phyloP scores from a whole-genome alignment of 495 filamentous ascomycete species.

The Geoglossum glabrum region DNA sequence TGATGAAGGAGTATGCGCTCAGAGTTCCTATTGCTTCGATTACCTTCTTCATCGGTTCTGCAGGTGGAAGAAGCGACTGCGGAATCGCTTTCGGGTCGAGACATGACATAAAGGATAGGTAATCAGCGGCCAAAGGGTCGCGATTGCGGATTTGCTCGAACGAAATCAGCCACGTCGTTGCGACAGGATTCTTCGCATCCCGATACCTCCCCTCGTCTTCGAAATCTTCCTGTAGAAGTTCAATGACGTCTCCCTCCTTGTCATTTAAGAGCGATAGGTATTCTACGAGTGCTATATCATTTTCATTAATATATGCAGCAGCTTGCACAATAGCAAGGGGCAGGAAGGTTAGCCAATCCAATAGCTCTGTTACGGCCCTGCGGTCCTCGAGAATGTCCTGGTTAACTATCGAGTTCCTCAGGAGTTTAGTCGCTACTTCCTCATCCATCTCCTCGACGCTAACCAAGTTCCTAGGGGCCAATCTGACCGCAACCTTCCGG shows the following conservation, averaged over 20 bases:
- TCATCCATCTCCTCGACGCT: slow-evolving; percentile 8
- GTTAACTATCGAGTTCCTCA: slow-evolving; percentile 12
- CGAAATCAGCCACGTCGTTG: slow-evolving; percentile 33
- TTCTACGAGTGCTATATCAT: slow-evolving; percentile 15
- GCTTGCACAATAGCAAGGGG: slow-evolving; percentile 29
- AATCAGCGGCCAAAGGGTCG: slow-evolving; percentile 16
- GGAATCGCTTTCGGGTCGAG: slow-evolving; percentile 26
- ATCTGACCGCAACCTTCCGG: not conserved
- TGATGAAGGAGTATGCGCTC: slow-evolving; percentile 18
- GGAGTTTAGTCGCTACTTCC: slow-evolving; percentile 10
- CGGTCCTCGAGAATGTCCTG: not conserved
- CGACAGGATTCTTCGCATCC: slow-evolving; percentile 28
- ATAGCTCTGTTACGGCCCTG: slow-evolving; percentile 7
- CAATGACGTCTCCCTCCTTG: slow-evolving; percentile 20
- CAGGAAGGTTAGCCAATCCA: slow-evolving; percentile 18
- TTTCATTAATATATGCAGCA: slow-evolving; percentile 25
- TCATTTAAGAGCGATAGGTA: slow-evolving; percentile 26
- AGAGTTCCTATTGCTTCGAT: slow-evolving; percentile 18
- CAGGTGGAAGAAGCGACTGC: slow-evolving; percentile 16
- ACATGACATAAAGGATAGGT: slow-evolving; percentile 25
- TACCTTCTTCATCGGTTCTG: slow-evolving; percentile 8
- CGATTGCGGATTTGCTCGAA: slow-evolving; percentile 25
- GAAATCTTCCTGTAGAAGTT: slow-evolving; percentile 30
- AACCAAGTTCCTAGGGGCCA: slow-evolving; percentile 3
- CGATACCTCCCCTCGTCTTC: slow-evolving; percentile 24